Base-by-base conservation (phyloP, 2,329 filamentous ascomycete genomes). In the Xylariomycetidae sp. region DNA sequence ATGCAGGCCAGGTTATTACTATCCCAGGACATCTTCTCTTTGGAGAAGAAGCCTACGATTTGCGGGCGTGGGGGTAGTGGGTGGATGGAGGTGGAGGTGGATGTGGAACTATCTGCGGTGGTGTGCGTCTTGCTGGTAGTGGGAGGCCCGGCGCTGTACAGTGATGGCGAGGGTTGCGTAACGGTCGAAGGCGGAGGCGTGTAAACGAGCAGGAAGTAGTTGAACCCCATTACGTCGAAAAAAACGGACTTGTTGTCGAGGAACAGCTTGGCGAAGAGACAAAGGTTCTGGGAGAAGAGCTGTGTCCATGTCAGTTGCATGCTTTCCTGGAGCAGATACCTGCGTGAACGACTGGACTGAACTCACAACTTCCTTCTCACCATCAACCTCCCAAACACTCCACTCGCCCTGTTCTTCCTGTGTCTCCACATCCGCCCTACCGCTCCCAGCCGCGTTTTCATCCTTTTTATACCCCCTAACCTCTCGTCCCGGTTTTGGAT, bases 1-100 rank as follows among this genome's bases (percentile, higher is more conserved):
- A 98, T 98, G 56, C 92, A 98, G 1, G 92, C 92, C 5, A 98
- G 72, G 47, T 96, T 98, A 60, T 98, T 96, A 52, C 90, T 89
- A 53, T 98, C 92, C 90, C 92, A 98, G 4, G 87, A 95, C 70
- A 95, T 84, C 59, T 96, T 96, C 60, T 98, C 92, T 57, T 98
- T 96, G 43, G 85, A 93, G 66, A 96, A 98, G 71, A 96, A 96
- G n/a, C 92, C 92, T 1, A 90, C 76, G 19, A 95, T 80, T 52
- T 82, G 77, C 14, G 60, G 53, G 25, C 59, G 47, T 12, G 25
- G 32, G 12, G 31, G 15, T 12, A 25, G 17, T 6, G 25, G 25
- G 9, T 30, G 18, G 7, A 22, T 30, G 8, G 30, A 32, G 31
- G 20, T 22, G 9, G 24, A 30, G 13, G 18, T 15, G 34, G n/a